Base-by-base conservation (phyloP, 305 asterid species). In the Petunia hybrid region DNA sequence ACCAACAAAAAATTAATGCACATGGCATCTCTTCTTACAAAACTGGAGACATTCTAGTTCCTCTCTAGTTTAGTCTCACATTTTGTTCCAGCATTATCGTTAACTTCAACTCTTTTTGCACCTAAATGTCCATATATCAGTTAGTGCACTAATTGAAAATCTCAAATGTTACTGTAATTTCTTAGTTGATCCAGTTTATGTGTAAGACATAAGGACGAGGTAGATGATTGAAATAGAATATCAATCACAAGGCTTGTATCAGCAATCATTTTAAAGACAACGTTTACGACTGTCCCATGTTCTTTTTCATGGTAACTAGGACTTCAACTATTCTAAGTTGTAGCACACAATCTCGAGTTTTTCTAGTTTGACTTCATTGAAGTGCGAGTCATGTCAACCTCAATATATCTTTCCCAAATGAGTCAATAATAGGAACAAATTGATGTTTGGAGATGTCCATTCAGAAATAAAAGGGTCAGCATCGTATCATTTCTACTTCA, bases 41-140 rank as follows among this genome's bases (percentile, higher is more conserved):
- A 74, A 36, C 64, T 74, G 78, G 8, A 53, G 63, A 1, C 36
- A 73, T 35, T 73, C 53, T 53, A 53, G 78, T 74, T 74, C 78
- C 64, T 53, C 64, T 53, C 60, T 71, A 10, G 46, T 46, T 71
- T 46, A 36, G 12, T 60, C 65, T 13, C 46, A 36, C 36, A 13
- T 51, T 31, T 74, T 74, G 46, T 45, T 74, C 61, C 61, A 73
- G 53, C 43, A 53, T 46, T 67, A 53, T 48, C 14, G 36, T 13
- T 74, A 59, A 59, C 75, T 69, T 69, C 40, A 43, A 42, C 22
- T 43, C 16, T 43, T 69, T 22, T 69, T 31, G 41, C 41, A 69
- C 40, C 8, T 38, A 43, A 57, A 22, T 43, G 41, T 16, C 76
- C 40, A 69, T 69, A 16, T 43, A 69, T 4, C 16, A 41, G 16